Percentiles rank a stretch among this genome's conserved stretches.
Evolutionary conservation across 2,329 filamentous ascomycete species (phyloP).

Genomic region (Monilinia laxa): DNA sequence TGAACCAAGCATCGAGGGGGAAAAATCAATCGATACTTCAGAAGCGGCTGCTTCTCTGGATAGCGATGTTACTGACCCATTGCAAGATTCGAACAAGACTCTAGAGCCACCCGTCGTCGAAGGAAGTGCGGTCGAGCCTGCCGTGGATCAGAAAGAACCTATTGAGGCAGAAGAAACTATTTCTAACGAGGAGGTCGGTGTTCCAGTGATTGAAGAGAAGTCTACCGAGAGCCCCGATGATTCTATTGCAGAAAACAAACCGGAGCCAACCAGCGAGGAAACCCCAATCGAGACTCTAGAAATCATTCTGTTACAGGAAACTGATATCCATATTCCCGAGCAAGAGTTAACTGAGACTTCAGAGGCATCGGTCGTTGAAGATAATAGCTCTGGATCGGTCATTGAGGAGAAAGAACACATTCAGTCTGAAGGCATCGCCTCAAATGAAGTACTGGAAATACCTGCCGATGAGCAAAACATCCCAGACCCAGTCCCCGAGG

Average conservation of each 20-base stretch:
- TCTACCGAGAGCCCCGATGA: neutral
- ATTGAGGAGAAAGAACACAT: neutral
- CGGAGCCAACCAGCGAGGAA: neutral
- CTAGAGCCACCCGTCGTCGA: neutral
- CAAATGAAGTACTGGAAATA: neutral
- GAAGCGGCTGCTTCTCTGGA: neutral
- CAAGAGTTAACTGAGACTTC: neutral
- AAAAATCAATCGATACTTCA: neutral
- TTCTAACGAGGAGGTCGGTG: neutral
- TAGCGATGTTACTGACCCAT: neutral
- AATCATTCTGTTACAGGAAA: neutral
- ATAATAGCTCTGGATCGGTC: neutral
- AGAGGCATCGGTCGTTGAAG: neutral
- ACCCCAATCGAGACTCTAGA: neutral
- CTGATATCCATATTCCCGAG: neutral
- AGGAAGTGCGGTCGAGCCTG: too few relatives aligned
- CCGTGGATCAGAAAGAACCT: neutral
- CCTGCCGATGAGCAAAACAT: neutral
- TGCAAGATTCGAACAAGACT: neutral
- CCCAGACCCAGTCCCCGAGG: neutral
- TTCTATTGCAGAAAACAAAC: neutral
- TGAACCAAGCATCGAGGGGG: neutral
- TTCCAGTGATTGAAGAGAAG: neutral
- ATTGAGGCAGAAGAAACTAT: neutral
- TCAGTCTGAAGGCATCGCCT: neutral